phyloP scores from a whole-genome alignment of 345 rosid species.

The Acer campestre region DNA sequence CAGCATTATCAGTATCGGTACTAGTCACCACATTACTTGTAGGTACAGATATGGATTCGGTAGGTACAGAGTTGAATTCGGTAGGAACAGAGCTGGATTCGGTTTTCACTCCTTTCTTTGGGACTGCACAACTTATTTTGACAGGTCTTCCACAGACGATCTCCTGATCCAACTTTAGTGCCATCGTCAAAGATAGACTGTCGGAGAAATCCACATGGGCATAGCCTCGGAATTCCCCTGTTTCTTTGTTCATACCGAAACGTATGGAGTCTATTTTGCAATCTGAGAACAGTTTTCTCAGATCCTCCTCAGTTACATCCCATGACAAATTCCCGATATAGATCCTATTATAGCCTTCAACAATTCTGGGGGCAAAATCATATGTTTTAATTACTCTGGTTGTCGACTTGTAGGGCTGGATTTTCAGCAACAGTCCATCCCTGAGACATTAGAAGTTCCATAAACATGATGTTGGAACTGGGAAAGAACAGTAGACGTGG shows the following conservation, averaged over 20 bases:
- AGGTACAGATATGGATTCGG: conserved; percentile 17
- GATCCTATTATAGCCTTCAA: conserved; percentile 84
- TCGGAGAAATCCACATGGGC: conserved; percentile 87
- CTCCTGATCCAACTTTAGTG: conserved; percentile 82
- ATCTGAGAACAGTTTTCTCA: conserved; percentile 70
- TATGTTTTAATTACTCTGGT: conserved; percentile 40
- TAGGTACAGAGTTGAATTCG: conserved; percentile 19
- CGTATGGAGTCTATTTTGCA: conserved; percentile 71
- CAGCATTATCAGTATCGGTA: background rate
- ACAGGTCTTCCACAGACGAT: conserved; percentile 73
- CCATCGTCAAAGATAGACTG: conserved; percentile 57
- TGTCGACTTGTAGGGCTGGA: conserved; percentile 66
- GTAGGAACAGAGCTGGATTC: conserved; percentile 22
- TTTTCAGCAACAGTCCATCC: conserved; percentile 85
- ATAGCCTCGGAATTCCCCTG: conserved; percentile 81
- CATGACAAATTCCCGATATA: conserved; percentile 86
- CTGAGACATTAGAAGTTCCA: conserved; percentile 41
- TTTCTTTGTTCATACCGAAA: conserved; percentile 79
- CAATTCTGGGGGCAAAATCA: conserved; percentile 62
- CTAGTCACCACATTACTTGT: background rate
- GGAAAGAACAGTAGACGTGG: conserved; percentile 9
- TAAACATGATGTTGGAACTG: conserved; percentile 9
- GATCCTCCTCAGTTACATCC: conserved; percentile 80
- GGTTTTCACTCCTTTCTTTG: conserved; percentile 37
- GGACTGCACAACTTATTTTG: conserved; percentile 87